Evolutionary conservation across 306 rosid species (phyloP).

Genomic region (Morella rubra): DNA sequence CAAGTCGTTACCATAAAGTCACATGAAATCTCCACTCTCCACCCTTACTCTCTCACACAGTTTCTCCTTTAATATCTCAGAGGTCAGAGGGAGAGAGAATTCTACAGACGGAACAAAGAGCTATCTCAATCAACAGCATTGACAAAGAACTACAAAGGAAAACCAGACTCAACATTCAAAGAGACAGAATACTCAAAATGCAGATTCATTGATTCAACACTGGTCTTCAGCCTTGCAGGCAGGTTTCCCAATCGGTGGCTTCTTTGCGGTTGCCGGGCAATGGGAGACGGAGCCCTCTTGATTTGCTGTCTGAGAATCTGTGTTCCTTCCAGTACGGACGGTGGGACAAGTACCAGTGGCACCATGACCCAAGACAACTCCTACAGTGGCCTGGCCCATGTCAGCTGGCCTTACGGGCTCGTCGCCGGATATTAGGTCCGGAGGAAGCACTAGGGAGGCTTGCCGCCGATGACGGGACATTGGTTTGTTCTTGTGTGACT

Average conservation of each 20-base stretch:
- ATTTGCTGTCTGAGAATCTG: not conserved
- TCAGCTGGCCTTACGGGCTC: conserved; percentile 14
- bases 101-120: not conserved
- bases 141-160: not conserved
- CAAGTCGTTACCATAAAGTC: too few species aligned
- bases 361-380: not conserved
- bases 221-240: conserved; percentile 15
- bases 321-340: not conserved
- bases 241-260: conserved; percentile 23
- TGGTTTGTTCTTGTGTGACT: not conserved
- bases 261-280: conserved; percentile 18
- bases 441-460: conserved; percentile 24
- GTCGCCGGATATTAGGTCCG: conserved; percentile 25
- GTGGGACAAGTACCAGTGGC: not conserved
- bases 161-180: not conserved
- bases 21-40: too few species aligned
- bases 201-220: not conserved
- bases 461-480: conserved; percentile 40
- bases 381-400: not conserved
- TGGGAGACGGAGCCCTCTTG: not conserved
- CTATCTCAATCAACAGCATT: not conserved
- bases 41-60: too few species aligned
- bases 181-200: not conserved
- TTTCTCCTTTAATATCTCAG: too few species aligned
- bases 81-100: not conserved